Conservation (phyloP, 2,329 filamentous ascomycete genomes). For the Trichophyton benhamiae region DNA sequence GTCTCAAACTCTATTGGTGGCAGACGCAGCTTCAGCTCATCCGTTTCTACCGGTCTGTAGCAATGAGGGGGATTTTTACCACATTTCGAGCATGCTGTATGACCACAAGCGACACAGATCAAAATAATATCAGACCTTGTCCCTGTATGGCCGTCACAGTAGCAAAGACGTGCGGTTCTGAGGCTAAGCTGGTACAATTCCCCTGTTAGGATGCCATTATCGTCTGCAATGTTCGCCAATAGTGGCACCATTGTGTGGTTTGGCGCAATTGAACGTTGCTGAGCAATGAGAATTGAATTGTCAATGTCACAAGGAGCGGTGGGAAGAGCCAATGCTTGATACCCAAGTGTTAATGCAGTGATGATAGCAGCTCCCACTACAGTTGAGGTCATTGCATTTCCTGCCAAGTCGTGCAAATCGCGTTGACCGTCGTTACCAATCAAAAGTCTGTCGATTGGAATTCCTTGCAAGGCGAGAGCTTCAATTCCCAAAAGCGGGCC, state of each 20-base stretch:
- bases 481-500: conserved; percentile 52
- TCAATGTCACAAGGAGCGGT: conserved; percentile 8
- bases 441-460: conserved; percentile 50
- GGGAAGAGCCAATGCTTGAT: conserved; percentile 18
- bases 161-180: conserved; percentile 40
- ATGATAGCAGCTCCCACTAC: conserved; percentile 55
- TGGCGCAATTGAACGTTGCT: conserved; percentile 2
- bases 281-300: neutral
- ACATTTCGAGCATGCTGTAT: conserved; percentile 45
- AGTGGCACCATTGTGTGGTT: conserved; percentile 12
- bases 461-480: conserved; percentile 52
- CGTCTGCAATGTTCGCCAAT: conserved; percentile 10
- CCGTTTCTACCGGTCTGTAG: conserved; percentile 24
- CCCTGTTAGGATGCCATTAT: conserved; percentile 7
- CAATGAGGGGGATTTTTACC: conserved; percentile 42
- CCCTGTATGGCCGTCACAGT: conserved; percentile 42
- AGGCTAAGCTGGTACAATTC: conserved; percentile 17
- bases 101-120: conserved; percentile 40
- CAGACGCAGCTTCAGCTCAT: conserved; percentile 25
- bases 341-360: conserved; percentile 41
- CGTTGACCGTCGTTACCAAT: conserved; percentile 51
- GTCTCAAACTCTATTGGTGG: conserved; percentile 35
- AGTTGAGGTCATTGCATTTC: conserved; percentile 68
- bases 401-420: conserved; percentile 57
- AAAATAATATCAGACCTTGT: conserved; percentile 32